phyloP scores from a whole-genome alignment of 495 filamentous ascomycete genomes.

The Aspergillus heteromorphus region DNA sequence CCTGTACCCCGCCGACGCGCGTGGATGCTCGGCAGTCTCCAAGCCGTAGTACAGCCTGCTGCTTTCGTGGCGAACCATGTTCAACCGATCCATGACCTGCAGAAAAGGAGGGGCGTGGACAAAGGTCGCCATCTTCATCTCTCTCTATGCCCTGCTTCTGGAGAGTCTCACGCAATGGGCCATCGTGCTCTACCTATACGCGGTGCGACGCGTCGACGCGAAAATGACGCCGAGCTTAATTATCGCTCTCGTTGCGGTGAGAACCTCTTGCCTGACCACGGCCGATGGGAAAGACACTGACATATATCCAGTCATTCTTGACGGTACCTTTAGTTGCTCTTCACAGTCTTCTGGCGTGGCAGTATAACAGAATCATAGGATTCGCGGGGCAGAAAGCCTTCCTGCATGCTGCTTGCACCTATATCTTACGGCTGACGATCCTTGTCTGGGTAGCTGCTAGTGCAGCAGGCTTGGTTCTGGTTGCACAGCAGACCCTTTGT shows the following conservation, averaged over 20 bases:
- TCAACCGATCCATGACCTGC: slow-evolving; percentile 15
- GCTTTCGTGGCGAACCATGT: slow-evolving; percentile 16
- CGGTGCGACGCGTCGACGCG: slow-evolving; percentile 30
- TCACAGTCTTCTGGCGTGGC: slow-evolving; percentile 42
- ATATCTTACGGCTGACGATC: slow-evolving; percentile 32
- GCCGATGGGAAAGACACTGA: not conserved
- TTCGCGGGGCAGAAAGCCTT: slow-evolving; percentile 31
- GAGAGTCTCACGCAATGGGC: slow-evolving; percentile 36
- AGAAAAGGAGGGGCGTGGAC: slow-evolving; percentile 36
- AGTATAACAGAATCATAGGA: slow-evolving; percentile 37
- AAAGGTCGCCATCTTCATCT: slow-evolving; percentile 37
- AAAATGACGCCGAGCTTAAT: slow-evolving; percentile 42
- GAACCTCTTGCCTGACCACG: slow-evolving; percentile 1
- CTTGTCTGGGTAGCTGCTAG: slow-evolving; percentile 39
- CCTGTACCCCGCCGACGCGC: not conserved
- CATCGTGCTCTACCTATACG: slow-evolving; percentile 37
- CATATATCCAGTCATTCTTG: slow-evolving; percentile 28
- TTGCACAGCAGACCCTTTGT: slow-evolving; percentile 37
- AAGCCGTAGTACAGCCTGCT: slow-evolving; percentile 15
- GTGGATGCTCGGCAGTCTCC: slow-evolving; percentile 1
- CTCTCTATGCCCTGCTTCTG: slow-evolving; percentile 36
- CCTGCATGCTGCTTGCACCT: slow-evolving; percentile 34
- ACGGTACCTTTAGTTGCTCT: slow-evolving; percentile 35
- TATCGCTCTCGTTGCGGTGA: slow-evolving; percentile 33
- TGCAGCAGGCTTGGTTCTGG: slow-evolving; percentile 38